Conservation (phyloP, 495 filamentous ascomycete genomes). For the Chaetomidium leptoderma region DNA sequence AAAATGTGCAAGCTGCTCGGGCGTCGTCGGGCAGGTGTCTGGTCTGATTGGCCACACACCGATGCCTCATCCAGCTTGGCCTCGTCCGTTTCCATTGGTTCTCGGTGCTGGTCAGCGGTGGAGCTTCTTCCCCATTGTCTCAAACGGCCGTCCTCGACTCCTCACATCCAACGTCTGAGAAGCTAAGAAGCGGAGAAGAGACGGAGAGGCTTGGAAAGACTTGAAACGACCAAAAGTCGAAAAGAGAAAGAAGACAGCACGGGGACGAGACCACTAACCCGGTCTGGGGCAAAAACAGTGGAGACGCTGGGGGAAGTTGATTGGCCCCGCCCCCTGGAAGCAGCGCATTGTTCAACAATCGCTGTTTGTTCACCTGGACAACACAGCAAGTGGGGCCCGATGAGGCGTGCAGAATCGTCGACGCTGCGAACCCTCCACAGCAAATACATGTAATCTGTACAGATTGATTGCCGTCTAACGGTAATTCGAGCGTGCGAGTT, state of each 20-base stretch:
- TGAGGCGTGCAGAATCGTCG: background rate
- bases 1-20: too few relatives aligned
- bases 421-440: background rate
- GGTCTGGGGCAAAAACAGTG: background rate
- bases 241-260: background rate
- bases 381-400: slow-evolving; percentile 12
- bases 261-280: too few relatives aligned
- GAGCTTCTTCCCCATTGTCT: too few relatives aligned
- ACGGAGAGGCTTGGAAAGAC: too few relatives aligned
- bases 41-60: background rate
- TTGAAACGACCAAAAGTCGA: background rate
- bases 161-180: too few relatives aligned
- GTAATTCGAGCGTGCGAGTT: background rate
- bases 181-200: too few relatives aligned
- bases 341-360: slow-evolving; percentile 3
- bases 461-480: too few relatives aligned
- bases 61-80: background rate
- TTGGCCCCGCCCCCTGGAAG: background rate
- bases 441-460: background rate
- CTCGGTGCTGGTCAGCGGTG: too few relatives aligned
- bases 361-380: slow-evolving; percentile 11
- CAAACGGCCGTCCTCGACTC: too few relatives aligned
- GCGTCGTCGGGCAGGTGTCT: background rate
- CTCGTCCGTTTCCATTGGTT: too few relatives aligned
- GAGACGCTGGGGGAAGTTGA: background rate